Conservation (phyloP, 768 basidiomycete genomes). For the Podaxis sp. region DNA sequence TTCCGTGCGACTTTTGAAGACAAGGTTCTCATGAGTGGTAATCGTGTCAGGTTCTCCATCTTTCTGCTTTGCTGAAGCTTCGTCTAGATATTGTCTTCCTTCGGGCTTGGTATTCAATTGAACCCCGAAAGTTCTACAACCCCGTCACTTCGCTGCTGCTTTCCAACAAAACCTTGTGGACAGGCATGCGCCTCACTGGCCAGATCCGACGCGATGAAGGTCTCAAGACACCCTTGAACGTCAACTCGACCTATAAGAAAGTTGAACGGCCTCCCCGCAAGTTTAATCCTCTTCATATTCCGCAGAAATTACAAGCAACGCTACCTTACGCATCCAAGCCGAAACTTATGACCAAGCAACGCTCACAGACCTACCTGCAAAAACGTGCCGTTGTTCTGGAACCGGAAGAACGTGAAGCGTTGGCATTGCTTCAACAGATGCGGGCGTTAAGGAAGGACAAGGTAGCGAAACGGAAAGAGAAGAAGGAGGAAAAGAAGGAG, state of each 20-base stretch:
- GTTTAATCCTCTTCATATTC: conserved; percentile 87
- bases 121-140: conserved; percentile 95
- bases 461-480: conserved; percentile 70
- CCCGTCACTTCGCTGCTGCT: conserved; percentile 90
- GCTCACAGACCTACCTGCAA: conserved; percentile 80
- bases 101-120: conserved; percentile 93
- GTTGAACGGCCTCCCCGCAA: conserved; percentile 76
- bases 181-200: conserved; percentile 94
- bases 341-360: conserved; percentile 72
- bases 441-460: conserved; percentile 89
- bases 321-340: conserved; percentile 94
- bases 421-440: conserved; percentile 91
- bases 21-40: conserved; percentile 93
- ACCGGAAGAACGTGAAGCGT: conserved; percentile 90
- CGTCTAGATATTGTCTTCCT: conserved; percentile 86
- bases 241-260: conserved; percentile 86
- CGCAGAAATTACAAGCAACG: conserved; percentile 85
- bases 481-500: conserved; percentile 76
- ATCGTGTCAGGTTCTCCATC: conserved; percentile 22
- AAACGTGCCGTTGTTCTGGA: conserved; percentile 94
- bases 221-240: conserved; percentile 71
- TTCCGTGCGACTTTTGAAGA: conserved; percentile 98
- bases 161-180: conserved; percentile 78
- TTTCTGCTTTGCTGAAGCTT: conserved; percentile 3
- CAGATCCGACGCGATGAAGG: conserved; percentile 85